Evolutionary conservation across 208 protist species (phyloP).

Genomic region (Vickermania ingenoplastis): DNA sequence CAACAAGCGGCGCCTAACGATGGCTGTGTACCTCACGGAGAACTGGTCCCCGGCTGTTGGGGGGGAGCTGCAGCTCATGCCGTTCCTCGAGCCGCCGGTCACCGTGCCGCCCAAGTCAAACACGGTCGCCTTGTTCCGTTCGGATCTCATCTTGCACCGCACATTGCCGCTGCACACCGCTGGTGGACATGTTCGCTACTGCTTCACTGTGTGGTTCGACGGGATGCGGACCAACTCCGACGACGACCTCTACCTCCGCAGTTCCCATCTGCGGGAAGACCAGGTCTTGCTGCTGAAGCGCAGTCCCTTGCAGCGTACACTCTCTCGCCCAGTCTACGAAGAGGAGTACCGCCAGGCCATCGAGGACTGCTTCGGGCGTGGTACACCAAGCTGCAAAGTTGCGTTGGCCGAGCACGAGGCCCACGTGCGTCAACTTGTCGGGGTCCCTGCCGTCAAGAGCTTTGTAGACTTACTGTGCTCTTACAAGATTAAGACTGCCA

Average conservation of each 20-base stretch:
- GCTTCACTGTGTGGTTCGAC: slow-evolving; percentile 58
- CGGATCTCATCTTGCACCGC: slow-evolving; percentile 27
- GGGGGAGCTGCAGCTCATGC: slow-evolving; percentile 33
- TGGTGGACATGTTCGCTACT: slow-evolving; percentile 16
- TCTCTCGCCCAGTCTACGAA: slow-evolving; percentile 30
- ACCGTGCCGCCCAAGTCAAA: slow-evolving; percentile 22
- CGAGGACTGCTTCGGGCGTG: slow-evolving; percentile 25
- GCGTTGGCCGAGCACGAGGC: slow-evolving; percentile 28
- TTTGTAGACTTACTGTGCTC: neutral
- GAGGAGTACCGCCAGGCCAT: slow-evolving; percentile 26
- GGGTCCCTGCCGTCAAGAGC: neutral
- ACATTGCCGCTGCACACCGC: slow-evolving; percentile 15
- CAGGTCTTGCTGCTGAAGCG: slow-evolving; percentile 21
- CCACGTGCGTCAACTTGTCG: slow-evolving; percentile 20
- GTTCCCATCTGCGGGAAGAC: slow-evolving; percentile 16
- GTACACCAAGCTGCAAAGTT: slow-evolving; percentile 11
- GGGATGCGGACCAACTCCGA: slow-evolving; percentile 24
- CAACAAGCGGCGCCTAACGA: slow-evolving; percentile 40
- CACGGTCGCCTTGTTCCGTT: slow-evolving; percentile 32
- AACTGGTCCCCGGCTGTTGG: slow-evolving; percentile 21
- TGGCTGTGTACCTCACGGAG: slow-evolving; percentile 41
- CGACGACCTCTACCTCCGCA: slow-evolving; percentile 25
- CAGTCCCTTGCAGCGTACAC: slow-evolving; percentile 31
- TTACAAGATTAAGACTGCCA: too few species aligned
- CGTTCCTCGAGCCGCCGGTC: slow-evolving; percentile 23